Percentiles rank a stretch among this genome's conserved stretches.
These are phyloP conservation scores for Groenewaldozyma sp. DNA, from an alignment of 1,139 yeast genomes.

Conservation along the genomic window DNA sequence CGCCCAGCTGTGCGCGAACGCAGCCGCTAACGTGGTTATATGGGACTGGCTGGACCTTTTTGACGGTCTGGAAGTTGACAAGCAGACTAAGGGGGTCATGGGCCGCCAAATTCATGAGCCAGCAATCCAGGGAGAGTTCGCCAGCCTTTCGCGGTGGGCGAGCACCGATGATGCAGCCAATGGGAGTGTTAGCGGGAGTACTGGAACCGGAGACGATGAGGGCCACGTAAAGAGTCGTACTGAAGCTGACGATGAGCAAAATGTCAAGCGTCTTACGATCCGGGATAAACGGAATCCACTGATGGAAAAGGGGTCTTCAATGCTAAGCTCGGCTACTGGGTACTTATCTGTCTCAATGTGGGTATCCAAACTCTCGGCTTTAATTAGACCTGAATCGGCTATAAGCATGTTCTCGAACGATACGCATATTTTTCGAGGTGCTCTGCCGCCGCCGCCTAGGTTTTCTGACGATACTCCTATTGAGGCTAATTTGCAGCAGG, in stretches of 20 bases:
- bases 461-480: background rate
- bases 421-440: too few relatives aligned
- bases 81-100: slow-evolving; percentile 67
- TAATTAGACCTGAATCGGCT: background rate
- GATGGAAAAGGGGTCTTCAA: background rate
- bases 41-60: slow-evolving; percentile 90
- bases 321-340: too few relatives aligned
- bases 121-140: slow-evolving; percentile 10
- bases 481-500: too few relatives aligned
- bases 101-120: slow-evolving; percentile 41
- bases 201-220: too few relatives aligned
- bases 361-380: background rate
- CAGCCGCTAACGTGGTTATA: slow-evolving; percentile 49
- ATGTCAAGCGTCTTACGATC: too few relatives aligned
- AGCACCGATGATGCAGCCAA: slow-evolving; percentile 5
- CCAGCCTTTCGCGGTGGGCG: slow-evolving; percentile 8
- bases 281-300: background rate
- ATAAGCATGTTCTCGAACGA: background rate
- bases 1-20: slow-evolving; percentile 48
- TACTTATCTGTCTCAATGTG: background rate
- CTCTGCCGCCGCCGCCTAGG: too few relatives aligned
- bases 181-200: background rate
- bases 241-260: too few relatives aligned
- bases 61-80: slow-evolving; percentile 49
- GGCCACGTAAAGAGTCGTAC: too few relatives aligned